phyloP scores from a whole-genome alignment of 495 filamentous ascomycete species.

The Cudoniella acicularis region DNA sequence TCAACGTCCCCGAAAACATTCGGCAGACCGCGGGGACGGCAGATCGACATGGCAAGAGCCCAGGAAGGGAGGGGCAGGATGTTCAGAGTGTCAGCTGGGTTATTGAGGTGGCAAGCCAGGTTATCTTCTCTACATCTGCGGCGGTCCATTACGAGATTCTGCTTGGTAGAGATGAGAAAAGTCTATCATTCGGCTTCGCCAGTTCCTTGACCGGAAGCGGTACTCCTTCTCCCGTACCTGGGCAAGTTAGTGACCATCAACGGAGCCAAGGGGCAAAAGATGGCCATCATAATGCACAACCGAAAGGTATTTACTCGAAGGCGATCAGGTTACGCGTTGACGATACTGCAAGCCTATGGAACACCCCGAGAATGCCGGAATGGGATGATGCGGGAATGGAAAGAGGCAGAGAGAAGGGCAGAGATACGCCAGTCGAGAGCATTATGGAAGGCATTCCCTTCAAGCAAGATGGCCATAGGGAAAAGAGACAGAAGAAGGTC shows the following conservation, averaged over 20 bases:
- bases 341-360: conserved; percentile 87
- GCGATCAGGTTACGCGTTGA: conserved; percentile 76
- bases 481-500: conserved; percentile 61
- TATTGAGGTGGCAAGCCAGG: conserved; percentile 86
- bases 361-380: conserved; percentile 74
- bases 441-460: conserved; percentile 16
- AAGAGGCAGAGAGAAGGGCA: conserved; percentile 21
- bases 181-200: conserved; percentile 61
- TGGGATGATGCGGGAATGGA: conserved; percentile 43
- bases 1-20: conserved; percentile 72
- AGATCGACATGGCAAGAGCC: conserved; percentile 12
- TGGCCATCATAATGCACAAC: conserved; percentile 45
- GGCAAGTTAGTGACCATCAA: conserved; percentile 69
- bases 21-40: conserved; percentile 47
- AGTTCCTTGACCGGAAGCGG: conserved; percentile 15
- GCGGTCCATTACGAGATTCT: conserved; percentile 88
- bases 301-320: conserved; percentile 73
- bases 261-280: conserved; percentile 45
- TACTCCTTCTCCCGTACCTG: conserved; percentile 45
- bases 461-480: conserved; percentile 24
- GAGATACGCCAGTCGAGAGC: conserved; percentile 12
- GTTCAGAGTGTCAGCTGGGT: conserved; percentile 73
- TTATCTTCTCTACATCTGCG: conserved; percentile 84
- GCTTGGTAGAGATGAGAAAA: conserved; percentile 80
- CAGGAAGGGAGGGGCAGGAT: conserved; percentile 23